These are phyloP conservation scores for Selaginella moellendorffii DNA, from an alignment of 75 land plant species.

Conservation along the genomic window DNA sequence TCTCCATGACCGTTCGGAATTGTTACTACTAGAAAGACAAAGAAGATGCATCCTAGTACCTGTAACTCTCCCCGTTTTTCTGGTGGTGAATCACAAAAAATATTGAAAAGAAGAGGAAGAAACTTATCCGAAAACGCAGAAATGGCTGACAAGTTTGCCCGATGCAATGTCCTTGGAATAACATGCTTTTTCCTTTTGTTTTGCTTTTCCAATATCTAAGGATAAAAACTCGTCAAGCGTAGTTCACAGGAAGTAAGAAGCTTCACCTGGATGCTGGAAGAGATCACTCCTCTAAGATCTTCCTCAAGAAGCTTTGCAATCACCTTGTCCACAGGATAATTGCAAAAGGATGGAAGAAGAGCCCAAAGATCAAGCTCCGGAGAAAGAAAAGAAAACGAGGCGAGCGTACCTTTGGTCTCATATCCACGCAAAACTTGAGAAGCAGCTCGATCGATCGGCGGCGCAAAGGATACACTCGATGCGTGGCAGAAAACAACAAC, in stretches of 20 bases:
- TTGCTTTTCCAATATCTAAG: not conserved
- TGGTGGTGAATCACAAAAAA: slow-evolving; percentile 39
- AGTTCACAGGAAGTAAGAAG: not conserved
- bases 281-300: slow-evolving; percentile 64
- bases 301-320: slow-evolving; percentile 38
- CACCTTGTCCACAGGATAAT: slow-evolving; percentile 66
- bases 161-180: slow-evolving; percentile 46
- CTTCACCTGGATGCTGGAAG: slow-evolving; percentile 63
- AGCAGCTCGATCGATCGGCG: slow-evolving; percentile 36
- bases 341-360: slow-evolving; percentile 80
- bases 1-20: slow-evolving; percentile 39
- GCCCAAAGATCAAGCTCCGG: slow-evolving; percentile 48
- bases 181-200: slow-evolving; percentile 24
- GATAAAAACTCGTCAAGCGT: not conserved
- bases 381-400: no score
- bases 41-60: slow-evolving; percentile 25
- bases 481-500: slow-evolving; percentile 40
- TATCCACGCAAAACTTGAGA: slow-evolving; percentile 34
- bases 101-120: slow-evolving; percentile 39
- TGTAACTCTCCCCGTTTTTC: slow-evolving; percentile 72
- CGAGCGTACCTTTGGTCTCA: slow-evolving; percentile 62
- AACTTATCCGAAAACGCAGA: slow-evolving; percentile 42
- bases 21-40: slow-evolving; percentile 12
- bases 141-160: slow-evolving; percentile 45
- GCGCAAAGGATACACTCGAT: slow-evolving; percentile 27